Base-by-base conservation (phyloP, 352 stramenopile genomes). In the Globisporangium nunn region DNA sequence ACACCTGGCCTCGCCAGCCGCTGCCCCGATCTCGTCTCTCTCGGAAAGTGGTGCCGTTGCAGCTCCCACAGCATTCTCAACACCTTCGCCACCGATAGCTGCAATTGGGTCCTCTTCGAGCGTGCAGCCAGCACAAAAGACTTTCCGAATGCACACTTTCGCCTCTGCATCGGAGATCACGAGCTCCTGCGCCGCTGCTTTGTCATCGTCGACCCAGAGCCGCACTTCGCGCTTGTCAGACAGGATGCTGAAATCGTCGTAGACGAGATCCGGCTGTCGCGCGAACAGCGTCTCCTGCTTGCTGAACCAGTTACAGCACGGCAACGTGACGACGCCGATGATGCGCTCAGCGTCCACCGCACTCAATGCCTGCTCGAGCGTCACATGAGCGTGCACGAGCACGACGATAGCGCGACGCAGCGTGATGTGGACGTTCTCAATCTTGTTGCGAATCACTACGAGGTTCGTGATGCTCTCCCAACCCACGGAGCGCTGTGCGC, bases 231-330 rank as follows among this genome's bases (percentile, higher is more conserved):
- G 69, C 59, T 93, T 81, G 52, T 85, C 71, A 3, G 83, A 91
- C 1, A 91, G 68, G 41, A 93, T 85, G 51, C 83, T 90, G 47
- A 88, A 88, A 52, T 93, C 83, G 54, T 93, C 80, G 61, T 91
- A 93, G 2, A 93, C 83, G 39, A 93, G 52, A 48, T 88, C 71
- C 1, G 80, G 80, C 0, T 63, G 68, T 0, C 73, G 67, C n/a
- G 63, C 70, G 46, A 79, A 83, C 35, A 87, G 69, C 37, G 40
- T 31, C 53, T 91, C 79, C 47, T 93, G 83, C 18, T 78, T 61
- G 12, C 77, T 74, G 53, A 91, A 93, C 83, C 83, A 93, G 54
- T 93, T 93, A 59, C 83, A 93, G 62, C 83, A 93, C 15, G 80
- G 83, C 37, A 91, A 63, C 33, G 83, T 91, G 7, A 91, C 70